Base-by-base conservation (phyloP, 257 asterid genomes). In the Nicotiana tabacum region DNA sequence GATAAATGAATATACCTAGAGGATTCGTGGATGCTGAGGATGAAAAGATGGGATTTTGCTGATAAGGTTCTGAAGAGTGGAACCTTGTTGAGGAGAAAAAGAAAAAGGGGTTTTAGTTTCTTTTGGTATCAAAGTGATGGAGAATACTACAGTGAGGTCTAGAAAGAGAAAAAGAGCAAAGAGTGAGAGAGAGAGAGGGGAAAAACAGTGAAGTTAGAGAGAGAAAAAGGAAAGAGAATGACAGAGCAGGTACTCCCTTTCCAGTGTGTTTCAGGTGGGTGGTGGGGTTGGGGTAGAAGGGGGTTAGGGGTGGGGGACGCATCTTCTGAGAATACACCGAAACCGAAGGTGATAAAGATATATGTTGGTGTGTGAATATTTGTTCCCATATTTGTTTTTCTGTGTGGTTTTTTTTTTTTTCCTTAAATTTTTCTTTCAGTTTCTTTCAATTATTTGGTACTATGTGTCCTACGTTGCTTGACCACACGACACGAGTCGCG, bases 1-100 rank as follows among this genome's bases (percentile, higher is more conserved):
- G 56, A 46, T 43, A 48, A 72, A 74, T 27, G 80, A 74, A 74
- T 74, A 74, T 74, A 74, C 80, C 62, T 24, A 7, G 62, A 13
- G 80, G 80, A 35, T 74, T 74, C 80, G 48, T 8, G 80, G 62
- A 74, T 72, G 37, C 61, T 72, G 61, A 72, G 11, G 62, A 48
- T 48, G 46, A 15, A 66, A 66, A 32, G 46, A 66, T 66, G 72
- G n/a, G 43, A 65, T 10, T 64, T 64, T 29, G 17, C 18, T 64
- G 21, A 72, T 43, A 72, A 72, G 37, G 15, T 46, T 72, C 37
- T 72, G 78, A 39, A 69, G 43, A 39, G 10, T 69, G 56, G 57
- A 12, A n/a, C 32, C 60, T 43, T 6, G 58, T 18, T 39, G 60
- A 43, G 8, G 37, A 46, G 13, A 48, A 74, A 74, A 27, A 48